Base-by-base conservation (phyloP, 2,329 filamentous ascomycete species). In the Hypoxylon rubiginosum region DNA sequence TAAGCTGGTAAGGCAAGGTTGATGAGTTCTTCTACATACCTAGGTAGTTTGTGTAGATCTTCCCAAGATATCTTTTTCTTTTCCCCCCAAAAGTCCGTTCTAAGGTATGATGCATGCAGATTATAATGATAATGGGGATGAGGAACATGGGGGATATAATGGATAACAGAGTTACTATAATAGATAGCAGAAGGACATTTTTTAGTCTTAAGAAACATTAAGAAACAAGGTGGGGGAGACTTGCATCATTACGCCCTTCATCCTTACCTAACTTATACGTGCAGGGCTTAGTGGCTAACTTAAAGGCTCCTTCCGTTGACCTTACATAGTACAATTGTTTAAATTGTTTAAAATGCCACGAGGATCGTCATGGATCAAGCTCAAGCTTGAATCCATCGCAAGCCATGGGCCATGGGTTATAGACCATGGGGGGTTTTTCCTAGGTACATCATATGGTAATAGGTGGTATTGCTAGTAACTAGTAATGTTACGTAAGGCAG, bases 331-430 rank as follows among this genome's bases (percentile, higher is more conserved):
- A 28, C 26, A 3, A 28, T 28, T 4, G 26, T 10, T 6, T 4
- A n/a, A 43, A 11, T n/a, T 43, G 7, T 43, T 13, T 30, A 51
- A 58, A 58, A 56, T 66, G 56, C 59, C 50, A 64, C 66, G 66
- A 55, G 63, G 66, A 69, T 63, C 63, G 57, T 17, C 63, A 28
- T 62, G 56, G 53, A 52, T 43, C 61, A 60, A 69, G 56, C 65
- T 69, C 58, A 69, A 69, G 67, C 58, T 67, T 69, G 64, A 69
- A 69, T 69, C 67, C 67, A 45, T 15, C 36, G 36, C n/a, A 39
- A 39, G 36, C 36, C 8, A 9, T 43, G 36, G 13, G 6, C 61
- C 67, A 55, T 58, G 61, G 54, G n/a, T n/a, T 4, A n/a, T n/a
- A n/a, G n/a, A n/a, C n/a, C n/a, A n/a, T n/a, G n/a, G n/a, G n/a